Evolutionary conservation across 495 filamentous ascomycete genomes (phyloP).

Genomic region (Podospora australis): DNA sequence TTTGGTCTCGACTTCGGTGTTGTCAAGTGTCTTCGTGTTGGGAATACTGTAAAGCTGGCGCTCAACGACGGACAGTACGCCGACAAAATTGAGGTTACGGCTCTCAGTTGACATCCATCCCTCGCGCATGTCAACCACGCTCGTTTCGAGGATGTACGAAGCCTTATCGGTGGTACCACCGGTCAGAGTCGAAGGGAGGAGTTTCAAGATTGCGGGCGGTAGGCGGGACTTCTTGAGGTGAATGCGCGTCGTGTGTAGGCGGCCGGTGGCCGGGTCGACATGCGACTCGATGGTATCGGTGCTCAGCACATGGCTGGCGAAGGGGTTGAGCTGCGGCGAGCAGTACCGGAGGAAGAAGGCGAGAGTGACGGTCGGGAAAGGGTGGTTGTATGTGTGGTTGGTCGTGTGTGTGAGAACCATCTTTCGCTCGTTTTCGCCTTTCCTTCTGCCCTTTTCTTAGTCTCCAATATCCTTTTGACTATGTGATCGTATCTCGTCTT

Average conservation of each 20-base stretch:
- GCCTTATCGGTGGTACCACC: constrained; percentile 70
- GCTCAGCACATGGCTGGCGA: constrained; percentile 87
- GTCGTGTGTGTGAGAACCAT: constrained; percentile 62
- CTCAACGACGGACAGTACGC: constrained; percentile 87
- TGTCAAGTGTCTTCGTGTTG: constrained; percentile 34
- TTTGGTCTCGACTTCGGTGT: constrained; percentile 74
- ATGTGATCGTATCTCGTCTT: background rate
- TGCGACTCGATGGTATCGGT: constrained; percentile 89
- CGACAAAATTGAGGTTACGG: constrained; percentile 82
- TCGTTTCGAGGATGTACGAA: constrained; percentile 87
- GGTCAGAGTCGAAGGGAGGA: constrained; percentile 62
- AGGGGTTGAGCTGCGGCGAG: constrained; percentile 66
- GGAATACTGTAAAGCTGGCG: constrained; percentile 66
- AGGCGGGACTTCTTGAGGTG: constrained; percentile 92
- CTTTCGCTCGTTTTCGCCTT: background rate
- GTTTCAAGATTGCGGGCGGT: constrained; percentile 71
- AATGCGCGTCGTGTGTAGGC: constrained; percentile 79
- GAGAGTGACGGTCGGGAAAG: constrained; percentile 82
- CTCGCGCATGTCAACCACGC: constrained; percentile 79
- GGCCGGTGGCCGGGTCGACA: constrained; percentile 72
- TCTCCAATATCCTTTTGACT: background rate
- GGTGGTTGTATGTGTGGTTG: constrained; percentile 83
- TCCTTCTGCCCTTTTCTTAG: background rate
- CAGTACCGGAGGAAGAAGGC: constrained; percentile 99
- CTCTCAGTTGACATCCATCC: constrained; percentile 85